Percentiles rank a stretch among this genome's conserved stretches.
phyloP scores from a whole-genome alignment of 2,329 filamentous ascomycete genomes.

The Xylariaceae sp. region DNA sequence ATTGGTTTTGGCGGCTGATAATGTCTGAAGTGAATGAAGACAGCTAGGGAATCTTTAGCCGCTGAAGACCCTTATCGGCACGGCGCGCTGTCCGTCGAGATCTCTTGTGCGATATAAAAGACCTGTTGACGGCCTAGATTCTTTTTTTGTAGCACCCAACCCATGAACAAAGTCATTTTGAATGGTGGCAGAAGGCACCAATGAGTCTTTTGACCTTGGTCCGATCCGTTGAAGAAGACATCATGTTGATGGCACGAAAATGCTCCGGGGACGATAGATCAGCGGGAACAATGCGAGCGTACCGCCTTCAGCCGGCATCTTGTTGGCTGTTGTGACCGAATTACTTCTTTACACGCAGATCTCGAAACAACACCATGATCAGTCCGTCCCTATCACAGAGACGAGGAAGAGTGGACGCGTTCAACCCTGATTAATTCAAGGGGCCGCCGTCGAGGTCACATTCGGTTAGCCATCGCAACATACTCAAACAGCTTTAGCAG shows the following conservation, averaged over 20 bases:
- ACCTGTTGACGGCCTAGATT: not conserved
- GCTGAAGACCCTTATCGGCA: too few relatives aligned
- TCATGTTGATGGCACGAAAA: not conserved
- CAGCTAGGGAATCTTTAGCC: not conserved
- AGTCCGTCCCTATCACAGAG: not conserved
- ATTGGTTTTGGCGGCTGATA: not conserved
- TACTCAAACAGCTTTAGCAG: not conserved
- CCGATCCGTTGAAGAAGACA: conserved; percentile 1
- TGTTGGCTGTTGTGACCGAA: not conserved
- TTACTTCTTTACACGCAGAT: not conserved
- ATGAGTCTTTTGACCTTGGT: conserved; percentile 27
- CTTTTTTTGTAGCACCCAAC: not conserved
- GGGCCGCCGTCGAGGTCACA: not conserved
- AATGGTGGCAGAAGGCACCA: not conserved
- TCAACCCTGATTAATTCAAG: not conserved
- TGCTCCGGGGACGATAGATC: not conserved
- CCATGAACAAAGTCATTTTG: not conserved
- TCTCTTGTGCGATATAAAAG: too few relatives aligned
- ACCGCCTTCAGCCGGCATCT: too few relatives aligned
- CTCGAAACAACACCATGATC: not conserved
- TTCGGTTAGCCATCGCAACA: not conserved
- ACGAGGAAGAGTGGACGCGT: not conserved
- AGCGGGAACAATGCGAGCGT: not conserved
- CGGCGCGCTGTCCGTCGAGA: too few relatives aligned
- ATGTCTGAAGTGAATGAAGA: not conserved